A percentile compares a stretch with the other conserved stretches of the same genome.
Evolutionary conservation across 768 basidiomycete species (phyloP).

Genomic region (Rhodotorula kratochvilovae): DNA sequence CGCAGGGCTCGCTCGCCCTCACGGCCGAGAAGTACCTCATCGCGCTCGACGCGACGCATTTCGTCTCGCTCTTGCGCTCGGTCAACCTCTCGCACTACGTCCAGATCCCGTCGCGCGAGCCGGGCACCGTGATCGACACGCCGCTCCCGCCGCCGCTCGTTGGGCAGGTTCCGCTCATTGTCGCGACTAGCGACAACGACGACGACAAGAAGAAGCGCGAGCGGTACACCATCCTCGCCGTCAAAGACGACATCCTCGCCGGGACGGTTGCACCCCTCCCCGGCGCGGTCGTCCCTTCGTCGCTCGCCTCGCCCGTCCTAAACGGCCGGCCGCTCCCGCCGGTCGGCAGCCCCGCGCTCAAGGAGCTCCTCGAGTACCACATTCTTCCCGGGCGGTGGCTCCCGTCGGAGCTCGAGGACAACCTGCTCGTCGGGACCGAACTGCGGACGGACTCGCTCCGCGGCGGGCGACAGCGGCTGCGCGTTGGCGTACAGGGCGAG

Average conservation of each 20-base stretch:
- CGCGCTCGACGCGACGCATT: constrained; percentile 81
- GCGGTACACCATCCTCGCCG: constrained; percentile 81
- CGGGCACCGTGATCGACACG: constrained; percentile 53
- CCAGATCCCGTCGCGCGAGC: constrained; percentile 42
- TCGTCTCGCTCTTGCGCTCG: constrained; percentile 81
- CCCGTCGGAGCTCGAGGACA: constrained; percentile 64
- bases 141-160: not conserved
- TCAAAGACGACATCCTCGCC: constrained; percentile 73
- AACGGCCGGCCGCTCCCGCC: constrained; percentile 53
- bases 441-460: constrained; percentile 42
- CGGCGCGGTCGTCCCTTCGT: not conserved
- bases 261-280: not conserved
- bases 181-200: constrained; percentile 50
- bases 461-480: constrained; percentile 51
- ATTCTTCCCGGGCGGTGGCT: constrained; percentile 79
- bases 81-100: constrained; percentile 60
- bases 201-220: constrained; percentile 46
- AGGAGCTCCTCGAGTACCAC: constrained; percentile 75
- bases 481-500: constrained; percentile 48
- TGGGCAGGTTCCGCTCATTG: not conserved
- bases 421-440: constrained; percentile 57
- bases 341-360: constrained; percentile 64
- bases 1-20: constrained; percentile 66
- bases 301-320: constrained; percentile 1
- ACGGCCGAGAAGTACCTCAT: constrained; percentile 95